Base-by-base conservation (phyloP, 805 yeast genomes). In the Metschnikowia sp. region DNA sequence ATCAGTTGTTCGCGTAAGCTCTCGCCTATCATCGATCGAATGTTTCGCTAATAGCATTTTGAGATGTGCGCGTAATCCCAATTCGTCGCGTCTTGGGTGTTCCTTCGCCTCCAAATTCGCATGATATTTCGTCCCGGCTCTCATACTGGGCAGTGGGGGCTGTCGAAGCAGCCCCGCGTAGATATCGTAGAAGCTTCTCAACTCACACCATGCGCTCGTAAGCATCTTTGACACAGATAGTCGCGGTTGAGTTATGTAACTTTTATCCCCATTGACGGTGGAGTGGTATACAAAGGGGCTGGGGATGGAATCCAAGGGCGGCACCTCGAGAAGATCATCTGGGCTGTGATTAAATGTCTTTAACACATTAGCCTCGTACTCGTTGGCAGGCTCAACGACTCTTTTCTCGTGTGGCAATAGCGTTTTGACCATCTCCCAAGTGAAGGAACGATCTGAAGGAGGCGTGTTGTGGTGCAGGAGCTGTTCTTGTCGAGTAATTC, bases 141-240 rank as follows among this genome's bases (percentile, higher is more conserved):
- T 47, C 71, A 84, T 74, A 2, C 76, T 72, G 31, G 55, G 45
- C 36, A 49, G 36, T 2, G 56, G 56, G 2, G 61, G 64, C 44
- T 35, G 33, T 32, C 40, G 37, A 4, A 39, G 49, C 6, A 74
- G 65, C 18, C 74, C 72, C 0, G 83, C 66, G 54, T 77, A 85
- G 0, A 81, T 58, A 22, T 74, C 71, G 58, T 80, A 86, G 49
- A 76, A 72, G 15, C 68, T 72, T 36, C 81, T 66, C 39, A 86
- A 64, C 61, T 86, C 92, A 68, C 94, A 86, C 87, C 89, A 86
- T 12, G 74, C 63, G 31, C 76, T 70, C 0, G 84, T 78, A 10
- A 83, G 63, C 8, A 86, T 60, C 45, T 73, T 76, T 0, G 91
- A 83, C 4, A 85, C 89, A 1, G 82, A 76, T 12, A 82, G 59